Conservation (phyloP, 2,329 filamentous ascomycete genomes). For the Fusarium sterilihyphosum region DNA sequence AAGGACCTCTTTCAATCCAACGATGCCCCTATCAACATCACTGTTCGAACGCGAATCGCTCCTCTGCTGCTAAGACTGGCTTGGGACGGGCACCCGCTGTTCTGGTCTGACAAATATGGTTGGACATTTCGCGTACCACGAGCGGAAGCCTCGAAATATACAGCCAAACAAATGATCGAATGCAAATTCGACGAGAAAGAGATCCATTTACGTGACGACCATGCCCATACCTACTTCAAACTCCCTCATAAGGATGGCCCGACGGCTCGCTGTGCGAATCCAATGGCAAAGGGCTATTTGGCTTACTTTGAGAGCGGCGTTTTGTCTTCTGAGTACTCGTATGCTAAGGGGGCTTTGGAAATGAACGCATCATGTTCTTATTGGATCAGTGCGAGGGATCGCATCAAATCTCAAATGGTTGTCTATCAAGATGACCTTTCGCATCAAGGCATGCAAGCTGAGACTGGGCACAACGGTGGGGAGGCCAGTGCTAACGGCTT, state of each 20-base stretch:
- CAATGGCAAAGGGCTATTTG: constrained; percentile 91
- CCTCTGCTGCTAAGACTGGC: constrained; percentile 83
- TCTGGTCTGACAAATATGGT: constrained; percentile 93
- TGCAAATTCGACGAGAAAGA: constrained; percentile 86
- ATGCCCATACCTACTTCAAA: constrained; percentile 80
- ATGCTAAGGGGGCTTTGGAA: constrained; percentile 93
- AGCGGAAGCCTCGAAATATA: constrained; percentile 70
- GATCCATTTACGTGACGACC: constrained; percentile 71
- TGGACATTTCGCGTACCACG: constrained; percentile 88
- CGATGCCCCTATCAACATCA: constrained; percentile 76
- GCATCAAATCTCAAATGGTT: constrained; percentile 95
- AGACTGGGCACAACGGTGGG: constrained; percentile 1
- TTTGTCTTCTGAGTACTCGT: constrained; percentile 85
- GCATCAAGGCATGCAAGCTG: background rate
- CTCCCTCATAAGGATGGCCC: constrained; percentile 97
- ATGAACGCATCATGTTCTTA: constrained; percentile 99
- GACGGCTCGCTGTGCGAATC: constrained; percentile 82
- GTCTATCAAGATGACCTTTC: constrained; percentile 78
- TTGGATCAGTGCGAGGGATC: constrained; percentile 95
- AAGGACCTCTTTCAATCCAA: constrained; percentile 84
- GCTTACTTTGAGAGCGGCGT: constrained; percentile 90
- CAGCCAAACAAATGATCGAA: constrained; percentile 74
- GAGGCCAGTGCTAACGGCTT: constrained; percentile 65
- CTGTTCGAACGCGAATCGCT: constrained; percentile 87
- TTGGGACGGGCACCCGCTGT: constrained; percentile 89